phyloP scores from a whole-genome alignment of 192 early-diverging fungal genomes.

The Coemansia sp. region DNA sequence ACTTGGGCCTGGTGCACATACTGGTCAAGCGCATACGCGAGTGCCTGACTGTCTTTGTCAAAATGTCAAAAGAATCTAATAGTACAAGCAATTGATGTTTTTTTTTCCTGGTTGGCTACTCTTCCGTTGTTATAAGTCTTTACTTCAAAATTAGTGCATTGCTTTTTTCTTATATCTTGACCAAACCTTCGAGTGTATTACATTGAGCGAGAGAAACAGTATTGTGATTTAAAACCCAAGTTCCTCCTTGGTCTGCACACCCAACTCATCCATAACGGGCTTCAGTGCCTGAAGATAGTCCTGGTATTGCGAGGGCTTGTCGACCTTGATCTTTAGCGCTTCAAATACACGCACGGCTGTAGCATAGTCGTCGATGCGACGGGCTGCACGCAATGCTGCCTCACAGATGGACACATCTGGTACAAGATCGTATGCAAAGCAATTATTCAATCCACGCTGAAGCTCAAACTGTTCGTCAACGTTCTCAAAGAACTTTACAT shows the following conservation, averaged over 20 bases:
- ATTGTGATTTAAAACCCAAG: constrained; percentile 64
- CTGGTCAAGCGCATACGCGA: constrained; percentile 43
- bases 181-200: constrained; percentile 1
- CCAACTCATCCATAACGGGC: constrained; percentile 84
- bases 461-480: constrained; percentile 96
- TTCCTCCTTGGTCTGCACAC: constrained; percentile 85
- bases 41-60: constrained; percentile 25
- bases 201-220: background rate
- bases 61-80: constrained; percentile 21
- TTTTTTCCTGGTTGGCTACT: background rate
- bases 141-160: background rate
- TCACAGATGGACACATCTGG: constrained; percentile 86
- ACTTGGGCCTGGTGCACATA: constrained; percentile 50
- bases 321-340: constrained; percentile 86
- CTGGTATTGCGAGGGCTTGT: constrained; percentile 82
- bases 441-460: constrained; percentile 96
- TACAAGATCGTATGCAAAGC: constrained; percentile 93
- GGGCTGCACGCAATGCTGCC: constrained; percentile 84
- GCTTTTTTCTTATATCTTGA: no score
- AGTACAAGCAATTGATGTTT: background rate
- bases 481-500: constrained; percentile 79
- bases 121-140: background rate
- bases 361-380: constrained; percentile 92
- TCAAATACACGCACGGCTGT: constrained; percentile 94
- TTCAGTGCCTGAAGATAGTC: constrained; percentile 86